phyloP scores from a whole-genome alignment of 768 basidiomycete genomes.

The Pholiota conissans region DNA sequence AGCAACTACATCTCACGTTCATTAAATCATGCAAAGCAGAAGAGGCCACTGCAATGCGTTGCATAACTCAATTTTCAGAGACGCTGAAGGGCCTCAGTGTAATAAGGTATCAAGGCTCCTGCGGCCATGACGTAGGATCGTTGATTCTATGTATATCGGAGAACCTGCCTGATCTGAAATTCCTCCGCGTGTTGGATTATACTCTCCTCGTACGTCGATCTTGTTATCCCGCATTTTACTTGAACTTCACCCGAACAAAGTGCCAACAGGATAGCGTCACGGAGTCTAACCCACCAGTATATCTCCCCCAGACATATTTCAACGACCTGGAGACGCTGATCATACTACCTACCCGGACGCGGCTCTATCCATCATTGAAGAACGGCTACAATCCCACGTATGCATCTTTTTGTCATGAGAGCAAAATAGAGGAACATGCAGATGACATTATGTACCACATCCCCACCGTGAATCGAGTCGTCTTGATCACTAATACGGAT shows the following conservation, averaged over 20 bases:
- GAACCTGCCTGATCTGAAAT: slow-evolving; percentile 22
- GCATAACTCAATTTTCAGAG: too few relatives aligned
- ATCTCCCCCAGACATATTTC: slow-evolving; percentile 17
- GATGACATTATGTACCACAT: slow-evolving; percentile 12
- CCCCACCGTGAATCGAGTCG: slow-evolving; percentile 14
- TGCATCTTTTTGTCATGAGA: slow-evolving; percentile 11
- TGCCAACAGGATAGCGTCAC: background rate
- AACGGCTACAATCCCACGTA: slow-evolving; percentile 3
- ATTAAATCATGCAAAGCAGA: background rate
- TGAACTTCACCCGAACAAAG: background rate
- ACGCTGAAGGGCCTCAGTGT: background rate
- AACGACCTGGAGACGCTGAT: slow-evolving; percentile 20
- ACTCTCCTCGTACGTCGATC: background rate
- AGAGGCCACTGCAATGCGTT: background rate
- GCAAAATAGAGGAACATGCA: slow-evolving; percentile 10
- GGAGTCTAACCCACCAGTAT: background rate
- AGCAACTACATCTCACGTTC: too few relatives aligned
- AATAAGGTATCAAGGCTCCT: background rate
- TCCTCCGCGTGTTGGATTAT: slow-evolving; percentile 22
- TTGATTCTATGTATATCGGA: slow-evolving; percentile 2
- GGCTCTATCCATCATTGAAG: slow-evolving; percentile 9
- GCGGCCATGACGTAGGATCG: background rate
- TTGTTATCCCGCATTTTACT: background rate
- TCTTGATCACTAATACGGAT: slow-evolving; percentile 8
- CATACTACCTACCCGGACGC: background rate